These are phyloP conservation scores for Euphorbia neoarborescens DNA, from an alignment of 441 rosid species.

Conservation along the genomic window DNA sequence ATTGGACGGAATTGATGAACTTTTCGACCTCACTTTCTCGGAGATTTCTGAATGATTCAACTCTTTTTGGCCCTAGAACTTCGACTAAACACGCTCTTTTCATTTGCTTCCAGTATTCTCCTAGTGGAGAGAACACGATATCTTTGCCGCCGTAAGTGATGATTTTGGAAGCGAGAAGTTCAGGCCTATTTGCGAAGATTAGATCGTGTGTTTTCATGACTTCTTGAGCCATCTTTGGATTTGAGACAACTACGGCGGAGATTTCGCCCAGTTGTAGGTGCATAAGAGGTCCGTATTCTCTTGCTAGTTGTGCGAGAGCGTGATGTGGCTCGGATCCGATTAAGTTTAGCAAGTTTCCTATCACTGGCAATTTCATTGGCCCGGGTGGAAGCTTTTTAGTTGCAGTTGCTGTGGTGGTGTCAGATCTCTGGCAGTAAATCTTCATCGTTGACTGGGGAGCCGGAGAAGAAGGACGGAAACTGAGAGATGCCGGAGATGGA, in stretches of 20 bases:
- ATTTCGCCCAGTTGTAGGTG: slow-evolving; percentile 24
- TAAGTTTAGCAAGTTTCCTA: slow-evolving; percentile 21
- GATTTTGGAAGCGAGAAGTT: slow-evolving; percentile 15
- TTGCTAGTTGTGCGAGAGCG: slow-evolving; percentile 16
- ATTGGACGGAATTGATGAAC: slow-evolving; percentile 6
- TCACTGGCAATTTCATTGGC: slow-evolving; percentile 19
- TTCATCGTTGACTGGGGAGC: neutral
- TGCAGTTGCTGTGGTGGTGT: neutral
- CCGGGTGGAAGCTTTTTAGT: slow-evolving; percentile 14
- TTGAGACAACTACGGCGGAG: slow-evolving; percentile 16
- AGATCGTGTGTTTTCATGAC: slow-evolving; percentile 20
- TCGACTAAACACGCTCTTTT: slow-evolving; percentile 16
- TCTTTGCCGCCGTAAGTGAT: slow-evolving; percentile 11
- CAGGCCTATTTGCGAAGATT: slow-evolving; percentile 17
- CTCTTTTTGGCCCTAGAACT: slow-evolving; percentile 19
- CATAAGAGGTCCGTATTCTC: slow-evolving; percentile 24
- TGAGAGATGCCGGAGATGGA: neutral
- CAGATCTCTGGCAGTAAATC: neutral
- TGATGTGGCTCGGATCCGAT: slow-evolving; percentile 21
- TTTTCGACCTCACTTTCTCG: slow-evolving; percentile 21
- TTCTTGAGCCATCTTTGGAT: slow-evolving; percentile 20
- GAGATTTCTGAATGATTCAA: slow-evolving; percentile 15
- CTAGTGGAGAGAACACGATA: slow-evolving; percentile 19
- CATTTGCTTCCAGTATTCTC: slow-evolving; percentile 23
- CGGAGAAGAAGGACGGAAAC: neutral